Conservation (phyloP, 768 basidiomycete genomes). For the Daedalea quercina region DNA sequence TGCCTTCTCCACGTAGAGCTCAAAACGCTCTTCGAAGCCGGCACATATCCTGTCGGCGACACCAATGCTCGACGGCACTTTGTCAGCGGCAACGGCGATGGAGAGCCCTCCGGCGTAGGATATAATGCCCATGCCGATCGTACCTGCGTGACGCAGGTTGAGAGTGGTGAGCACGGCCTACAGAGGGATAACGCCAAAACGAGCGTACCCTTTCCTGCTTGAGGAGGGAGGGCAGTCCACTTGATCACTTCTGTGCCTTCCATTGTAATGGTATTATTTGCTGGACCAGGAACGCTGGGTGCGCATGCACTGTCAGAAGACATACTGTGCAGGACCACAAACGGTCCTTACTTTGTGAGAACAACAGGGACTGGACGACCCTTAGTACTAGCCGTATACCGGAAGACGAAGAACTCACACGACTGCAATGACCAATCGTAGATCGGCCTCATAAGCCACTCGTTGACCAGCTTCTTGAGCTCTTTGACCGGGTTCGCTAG, state of each 20-base stretch:
- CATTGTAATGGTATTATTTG: slow-evolving; percentile 15
- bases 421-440: slow-evolving; percentile 11
- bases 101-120: slow-evolving; percentile 19
- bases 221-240: slow-evolving; percentile 17
- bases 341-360: slow-evolving; percentile 13
- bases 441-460: slow-evolving; percentile 10
- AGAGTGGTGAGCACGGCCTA: background rate
- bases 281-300: slow-evolving; percentile 17
- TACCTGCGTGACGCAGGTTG: slow-evolving; percentile 7
- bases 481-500: slow-evolving; percentile 6
- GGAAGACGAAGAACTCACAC: slow-evolving; percentile 4
- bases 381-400: background rate
- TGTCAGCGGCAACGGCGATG: slow-evolving; percentile 17
- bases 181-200: background rate
- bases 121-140: slow-evolving; percentile 19
- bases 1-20: slow-evolving; percentile 15
- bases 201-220: slow-evolving; percentile 15
- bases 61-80: slow-evolving; percentile 11
- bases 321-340: background rate
- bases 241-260: slow-evolving; percentile 15
- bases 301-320: background rate
- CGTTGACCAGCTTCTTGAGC: slow-evolving; percentile 4
- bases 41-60: slow-evolving; percentile 16
- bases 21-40: slow-evolving; percentile 16
- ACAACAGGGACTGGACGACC: slow-evolving; percentile 12